Base-by-base conservation (phyloP, 169 alveolate species). In the Plasmodium blacklocki region DNA sequence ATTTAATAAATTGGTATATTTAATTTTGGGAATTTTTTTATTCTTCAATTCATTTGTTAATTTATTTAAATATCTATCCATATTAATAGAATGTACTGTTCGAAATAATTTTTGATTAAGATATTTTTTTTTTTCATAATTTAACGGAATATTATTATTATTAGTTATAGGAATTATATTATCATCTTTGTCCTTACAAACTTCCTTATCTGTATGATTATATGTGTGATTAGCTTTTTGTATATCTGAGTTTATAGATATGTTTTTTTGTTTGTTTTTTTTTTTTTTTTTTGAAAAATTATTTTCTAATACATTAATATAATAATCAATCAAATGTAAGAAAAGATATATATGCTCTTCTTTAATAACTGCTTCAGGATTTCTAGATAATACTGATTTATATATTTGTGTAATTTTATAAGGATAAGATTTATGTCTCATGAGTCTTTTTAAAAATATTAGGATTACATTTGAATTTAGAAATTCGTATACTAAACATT, bases 331-430 rank as follows among this genome's bases (percentile, higher is more conserved):
- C 47, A 78, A 58, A 54, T 78, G 29, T 52, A 78, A 43, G 2
- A 78, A 26, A n/a, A 66, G 70, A 29, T 19, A 67, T 49, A 66
- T 45, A 15, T 50, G 18, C n/a, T 47, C 52, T 15, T 7, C 2
- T 21, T 78, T 39, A 14, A 64, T 47, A 8, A 3, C n/a, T 4
- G n/a, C 6, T 6, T 78, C 60, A 4, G 26, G 15, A 18, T 19
- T 47, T 19, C 0, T 9, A 19, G 21, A 19, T 23, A 78, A 67
- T 4, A 78, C 5, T 12, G 15, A 12, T 63, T 70, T 56, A 71
- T 83, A 83, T 58, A 83, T 68, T 15, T 71, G 45, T 9, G 73
- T 70, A 54, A 83, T 83, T 83, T 83, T 83, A 15, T 83, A 83
- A 1, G 91, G 91, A 62, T 83, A 83, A n/a, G 60, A 59, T 47